phyloP scores from a whole-genome alignment of 345 rosid species.

The Salix dunnii region DNA sequence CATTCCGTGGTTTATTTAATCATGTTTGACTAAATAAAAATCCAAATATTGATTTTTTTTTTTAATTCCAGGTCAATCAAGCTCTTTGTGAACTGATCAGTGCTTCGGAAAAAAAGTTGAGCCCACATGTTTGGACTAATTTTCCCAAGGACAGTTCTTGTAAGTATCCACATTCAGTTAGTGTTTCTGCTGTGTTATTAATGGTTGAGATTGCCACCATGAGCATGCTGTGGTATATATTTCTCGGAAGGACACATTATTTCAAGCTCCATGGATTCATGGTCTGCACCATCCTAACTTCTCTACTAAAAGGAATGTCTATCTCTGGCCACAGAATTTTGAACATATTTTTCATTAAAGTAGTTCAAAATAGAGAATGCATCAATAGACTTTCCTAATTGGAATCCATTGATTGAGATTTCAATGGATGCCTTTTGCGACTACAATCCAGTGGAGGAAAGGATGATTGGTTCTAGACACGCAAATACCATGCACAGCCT shows the following conservation, averaged over 20 bases:
- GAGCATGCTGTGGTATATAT: background rate
- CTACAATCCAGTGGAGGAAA: background rate
- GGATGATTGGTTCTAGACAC: background rate
- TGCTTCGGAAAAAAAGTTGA: conserved; percentile 55
- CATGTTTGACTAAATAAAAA: background rate
- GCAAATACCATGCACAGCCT: background rate
- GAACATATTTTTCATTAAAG: background rate
- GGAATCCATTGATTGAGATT: background rate
- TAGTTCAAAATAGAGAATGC: background rate
- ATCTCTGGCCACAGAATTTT: background rate
- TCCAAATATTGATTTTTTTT: background rate
- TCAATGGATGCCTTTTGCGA: background rate
- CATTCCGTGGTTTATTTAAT: background rate
- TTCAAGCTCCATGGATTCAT: background rate
- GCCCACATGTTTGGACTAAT: conserved; percentile 71
- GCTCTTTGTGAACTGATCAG: conserved; percentile 66
- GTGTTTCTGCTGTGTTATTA: background rate
- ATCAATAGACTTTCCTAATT: background rate
- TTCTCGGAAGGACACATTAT: background rate
- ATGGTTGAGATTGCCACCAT: background rate
- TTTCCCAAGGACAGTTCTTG: conserved; percentile 45
- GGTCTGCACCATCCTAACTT: background rate
- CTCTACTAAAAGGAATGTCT: background rate
- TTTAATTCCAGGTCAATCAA: conserved; percentile 71
- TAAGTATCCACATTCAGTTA: conserved; percentile 19